Conservation (phyloP, 768 basidiomycete genomes). For the Mycena vulgaris region DNA sequence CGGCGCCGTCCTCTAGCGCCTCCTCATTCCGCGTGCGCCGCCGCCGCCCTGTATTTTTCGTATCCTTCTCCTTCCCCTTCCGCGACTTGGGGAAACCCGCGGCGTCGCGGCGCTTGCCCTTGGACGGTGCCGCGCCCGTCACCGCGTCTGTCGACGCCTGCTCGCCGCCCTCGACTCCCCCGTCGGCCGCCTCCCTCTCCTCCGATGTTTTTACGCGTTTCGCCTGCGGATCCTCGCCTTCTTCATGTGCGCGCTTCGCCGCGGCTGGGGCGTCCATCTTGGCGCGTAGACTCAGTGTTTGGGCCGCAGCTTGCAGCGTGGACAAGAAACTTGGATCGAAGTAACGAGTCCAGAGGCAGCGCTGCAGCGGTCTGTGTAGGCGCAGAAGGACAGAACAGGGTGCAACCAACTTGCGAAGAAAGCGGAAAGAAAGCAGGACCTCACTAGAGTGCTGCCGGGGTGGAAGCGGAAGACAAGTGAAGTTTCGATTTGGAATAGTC, state of each 20-base stretch:
- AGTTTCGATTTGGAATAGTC: background rate
- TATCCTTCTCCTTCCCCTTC: constrained; percentile 54
- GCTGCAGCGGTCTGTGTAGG: background rate
- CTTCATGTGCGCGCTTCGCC: constrained; percentile 29
- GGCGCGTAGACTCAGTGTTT: constrained; percentile 8
- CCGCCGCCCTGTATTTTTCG: constrained; percentile 57
- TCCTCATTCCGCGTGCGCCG: constrained; percentile 59
- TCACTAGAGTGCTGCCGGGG: too few species aligned
- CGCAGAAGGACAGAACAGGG: background rate
- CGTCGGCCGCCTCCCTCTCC: background rate
- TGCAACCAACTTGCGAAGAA: background rate
- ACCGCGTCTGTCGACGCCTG: background rate
- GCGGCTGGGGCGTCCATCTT: constrained; percentile 13
- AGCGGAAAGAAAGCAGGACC: too few species aligned
- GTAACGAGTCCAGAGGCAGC: background rate
- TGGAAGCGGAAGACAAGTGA: background rate
- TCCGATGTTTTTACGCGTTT: constrained; percentile 34
- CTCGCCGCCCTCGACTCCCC: background rate
- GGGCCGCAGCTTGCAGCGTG: background rate
- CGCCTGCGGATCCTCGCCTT: constrained; percentile 20
- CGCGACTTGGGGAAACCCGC: constrained; percentile 48
- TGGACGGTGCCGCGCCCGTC: background rate
- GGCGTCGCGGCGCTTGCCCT: constrained; percentile 38
- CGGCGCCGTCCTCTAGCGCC: constrained; percentile 43
- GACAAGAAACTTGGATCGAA: background rate